Base-by-base conservation (phyloP, 257 asterid species). In the Datura wrightii region DNA sequence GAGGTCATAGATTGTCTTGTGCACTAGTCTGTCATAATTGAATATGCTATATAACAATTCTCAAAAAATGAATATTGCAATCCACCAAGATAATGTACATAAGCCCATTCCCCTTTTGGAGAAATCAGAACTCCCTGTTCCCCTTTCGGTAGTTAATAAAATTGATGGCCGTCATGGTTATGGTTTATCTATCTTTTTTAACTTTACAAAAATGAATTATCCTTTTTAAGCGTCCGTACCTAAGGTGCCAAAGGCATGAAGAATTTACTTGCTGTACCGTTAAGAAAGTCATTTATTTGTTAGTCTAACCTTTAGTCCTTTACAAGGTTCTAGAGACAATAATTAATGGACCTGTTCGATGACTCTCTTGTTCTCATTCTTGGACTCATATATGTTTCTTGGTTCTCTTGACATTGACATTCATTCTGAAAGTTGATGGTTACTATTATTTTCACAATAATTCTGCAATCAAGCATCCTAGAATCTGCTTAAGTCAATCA, bases 401-500 rank as follows among this genome's bases (percentile, higher is more conserved):
- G 34, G 63, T 31, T 34, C 48, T 78, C 13, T 54, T 78, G 63
- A 15, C 82, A 31, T 31, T 31, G 82, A 31, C 60, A 52, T 78
- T 78, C 41, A 52, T 52, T 78, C 82, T 34, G 48, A 52, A 78
- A 78, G 11, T 24, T 52, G 82, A 34, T 31, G 63, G 82, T 42
- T 37, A 52, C 13, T 78, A 8, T 78, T 52, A 4, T 52, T 78
- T 76, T 78, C 63, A 78, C 13, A 31, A 71, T n/a, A 71, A n/a
- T 71, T 71, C 62, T 52, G 34, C 82, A 78, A 31, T 74, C 6
- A 74, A 74, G 81, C 59, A 24, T 48, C 59, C 80, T 74, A 74
- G 13, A 19, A 1, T 74, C 37, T 48, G 41, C 39, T 44, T 46
- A 48, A 46, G 42, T 14, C 80, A 74, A 74, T 74, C 80, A 48